Conservation (phyloP, 2,329 filamentous ascomycete species). For the Colletotrichum truncatum region DNA sequence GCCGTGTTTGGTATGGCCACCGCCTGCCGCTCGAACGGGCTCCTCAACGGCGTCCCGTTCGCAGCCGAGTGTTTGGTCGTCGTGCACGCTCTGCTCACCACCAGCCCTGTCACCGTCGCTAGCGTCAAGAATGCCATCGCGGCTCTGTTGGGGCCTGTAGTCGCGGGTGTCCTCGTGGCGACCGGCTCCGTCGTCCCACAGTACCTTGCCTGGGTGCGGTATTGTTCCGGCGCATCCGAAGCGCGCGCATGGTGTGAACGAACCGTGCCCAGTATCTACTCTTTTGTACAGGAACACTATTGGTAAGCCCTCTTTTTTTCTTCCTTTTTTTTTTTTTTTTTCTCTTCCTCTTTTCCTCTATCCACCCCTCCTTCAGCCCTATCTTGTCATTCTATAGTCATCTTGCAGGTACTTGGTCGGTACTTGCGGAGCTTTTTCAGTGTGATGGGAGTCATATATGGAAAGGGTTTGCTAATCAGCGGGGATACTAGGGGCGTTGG, state of each 20-base stretch:
- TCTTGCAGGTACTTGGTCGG: slow-evolving; percentile 1
- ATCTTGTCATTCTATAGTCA: not conserved
- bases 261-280: slow-evolving; percentile 85
- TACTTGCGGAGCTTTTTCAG: slow-evolving; percentile 19
- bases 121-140: slow-evolving; percentile 50
- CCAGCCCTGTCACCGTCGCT: slow-evolving; percentile 36
- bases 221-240: slow-evolving; percentile 59
- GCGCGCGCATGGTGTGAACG: slow-evolving; percentile 78
- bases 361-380: slow-evolving; percentile 20
- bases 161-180: slow-evolving; percentile 75
- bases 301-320: slow-evolving; percentile 70
- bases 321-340: no score
- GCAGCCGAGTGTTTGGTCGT: slow-evolving; percentile 65
- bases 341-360: no score
- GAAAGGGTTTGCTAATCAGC: slow-evolving; percentile 9
- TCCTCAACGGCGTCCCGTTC: slow-evolving; percentile 83
- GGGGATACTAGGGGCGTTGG: slow-evolving; percentile 81
- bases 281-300: slow-evolving; percentile 88
- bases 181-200: slow-evolving; percentile 79
- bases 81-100: slow-evolving; percentile 49
- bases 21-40: slow-evolving; percentile 83
- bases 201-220: slow-evolving; percentile 75
- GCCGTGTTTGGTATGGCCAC: slow-evolving; percentile 76
- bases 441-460: not conserved
- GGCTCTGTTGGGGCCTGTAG: slow-evolving; percentile 65